Evolutionary conservation across 257 asterid genomes (phyloP).

Genomic region (Solanum dulcamara): DNA sequence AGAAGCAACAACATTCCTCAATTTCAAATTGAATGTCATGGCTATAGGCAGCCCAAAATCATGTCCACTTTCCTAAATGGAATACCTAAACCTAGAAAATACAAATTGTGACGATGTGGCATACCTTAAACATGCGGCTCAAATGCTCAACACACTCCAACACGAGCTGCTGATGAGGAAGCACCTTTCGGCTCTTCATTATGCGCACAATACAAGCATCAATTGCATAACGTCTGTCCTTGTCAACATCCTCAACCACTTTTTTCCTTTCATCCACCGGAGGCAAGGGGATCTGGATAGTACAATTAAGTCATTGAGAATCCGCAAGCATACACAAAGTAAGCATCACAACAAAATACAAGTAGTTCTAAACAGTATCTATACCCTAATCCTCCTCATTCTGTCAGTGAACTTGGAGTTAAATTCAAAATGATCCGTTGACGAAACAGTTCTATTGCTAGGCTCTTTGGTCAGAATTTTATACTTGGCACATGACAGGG

Average conservation of each 20-base stretch:
- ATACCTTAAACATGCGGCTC: slow-evolving; percentile 40
- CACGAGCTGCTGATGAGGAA: slow-evolving; percentile 38
- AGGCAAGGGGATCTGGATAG: slow-evolving; percentile 40
- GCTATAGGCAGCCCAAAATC: neutral
- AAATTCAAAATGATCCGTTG: slow-evolving; percentile 28
- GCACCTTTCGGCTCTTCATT: slow-evolving; percentile 49
- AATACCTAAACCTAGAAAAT: neutral
- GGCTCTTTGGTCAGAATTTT: slow-evolving; percentile 43
- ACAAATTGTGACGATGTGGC: neutral
- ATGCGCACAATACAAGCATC: slow-evolving; percentile 52
- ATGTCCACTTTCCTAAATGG: neutral
- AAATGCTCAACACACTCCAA: slow-evolving; percentile 42
- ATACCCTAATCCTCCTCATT: slow-evolving; percentile 50
- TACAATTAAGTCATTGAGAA: neutral
- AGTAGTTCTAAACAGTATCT: neutral
- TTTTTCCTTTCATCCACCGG: slow-evolving; percentile 44
- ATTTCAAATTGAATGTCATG: neutral
- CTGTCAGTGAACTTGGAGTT: slow-evolving; percentile 43
- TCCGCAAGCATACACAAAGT: neutral
- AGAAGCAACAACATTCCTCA: neutral
- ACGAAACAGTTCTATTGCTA: slow-evolving; percentile 19
- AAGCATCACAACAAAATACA: neutral
- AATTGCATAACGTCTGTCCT: slow-evolving; percentile 35
- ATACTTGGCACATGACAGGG: slow-evolving; percentile 52
- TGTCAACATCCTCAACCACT: slow-evolving; percentile 42